Base-by-base conservation (phyloP, 1,284 basidiomycete genomes). In the Cutaneotrichosporon mucoides region DNA sequence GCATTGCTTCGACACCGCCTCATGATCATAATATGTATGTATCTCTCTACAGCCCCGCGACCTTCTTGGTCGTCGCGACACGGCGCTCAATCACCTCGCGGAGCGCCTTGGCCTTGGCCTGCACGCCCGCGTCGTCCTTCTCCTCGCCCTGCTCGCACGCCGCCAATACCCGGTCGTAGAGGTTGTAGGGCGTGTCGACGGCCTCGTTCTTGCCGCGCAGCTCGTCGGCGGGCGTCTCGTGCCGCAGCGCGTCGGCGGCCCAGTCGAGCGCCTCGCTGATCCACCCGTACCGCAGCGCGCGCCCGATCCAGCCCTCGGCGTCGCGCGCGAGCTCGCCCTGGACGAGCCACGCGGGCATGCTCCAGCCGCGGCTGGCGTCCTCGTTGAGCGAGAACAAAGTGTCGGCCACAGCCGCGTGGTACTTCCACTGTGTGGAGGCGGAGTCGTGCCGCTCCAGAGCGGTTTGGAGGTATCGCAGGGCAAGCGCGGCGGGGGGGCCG, bases 401-500 rank as follows among this genome's bases (percentile, higher is more conserved):
- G 73, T 94, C 90, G 49, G 92, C 79, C 10, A 87, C 84, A 8
- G 84, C 83, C 68, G 89, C 88, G 53, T 83, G 84, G 74, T 95
- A 94, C 59, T 81, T 82, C 76, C 82, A 87, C 67, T 89, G 85
- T 12, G 85, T 89, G 63, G 86, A 84, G 34, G 81, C 73, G n/a
- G 81, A 81, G 73, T 96, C 92, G 70, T 94, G 84, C 53, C 88
- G 84, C 57, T 86, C 84, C 56, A 98, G 81, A 33, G 88, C 84
- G 65, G 87, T 82, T 62, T 89, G 87, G 51, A 99, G 83, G 74
- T 92, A 94, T 68, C 88, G 83, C 89, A 93, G 92, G 2, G 88
- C 92, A 60, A 90, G 84, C 62, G 91, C 88, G n/a, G 86, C 83
- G 34, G 87, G 82, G 1, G 88, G 84, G 1, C 93, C 93, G 42